Conservation (phyloP, 164 flowering plant species). For the Houttuynia cordata region DNA sequence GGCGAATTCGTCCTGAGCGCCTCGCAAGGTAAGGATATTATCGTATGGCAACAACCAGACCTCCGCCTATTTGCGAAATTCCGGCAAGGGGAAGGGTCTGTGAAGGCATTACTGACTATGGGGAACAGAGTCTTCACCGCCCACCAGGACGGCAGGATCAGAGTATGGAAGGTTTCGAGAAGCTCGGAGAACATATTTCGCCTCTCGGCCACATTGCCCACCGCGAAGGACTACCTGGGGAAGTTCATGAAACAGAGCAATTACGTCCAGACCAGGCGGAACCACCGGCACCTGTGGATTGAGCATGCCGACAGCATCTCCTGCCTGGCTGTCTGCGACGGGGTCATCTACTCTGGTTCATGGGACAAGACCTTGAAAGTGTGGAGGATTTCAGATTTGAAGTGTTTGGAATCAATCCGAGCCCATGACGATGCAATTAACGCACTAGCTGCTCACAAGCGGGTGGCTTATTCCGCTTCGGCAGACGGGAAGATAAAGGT, state of each 20-base stretch:
- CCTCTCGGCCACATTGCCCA: slow-evolving; percentile 69
- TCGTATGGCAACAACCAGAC: slow-evolving; percentile 98
- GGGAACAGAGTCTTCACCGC: slow-evolving; percentile 86
- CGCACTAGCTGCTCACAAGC: slow-evolving; percentile 40
- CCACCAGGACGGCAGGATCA: slow-evolving; percentile 76
- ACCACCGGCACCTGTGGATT: slow-evolving; percentile 77
- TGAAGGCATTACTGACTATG: slow-evolving; percentile 60
- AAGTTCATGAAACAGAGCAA: slow-evolving; percentile 86
- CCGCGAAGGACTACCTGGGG: slow-evolving; percentile 71
- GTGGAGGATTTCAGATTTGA: slow-evolving; percentile 77
- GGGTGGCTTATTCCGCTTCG: slow-evolving; percentile 65
- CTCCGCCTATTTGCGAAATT: slow-evolving; percentile 62
- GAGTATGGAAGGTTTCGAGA: slow-evolving; percentile 85
- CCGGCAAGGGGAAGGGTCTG: slow-evolving; percentile 84
- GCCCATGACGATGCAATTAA: slow-evolving; percentile 96
- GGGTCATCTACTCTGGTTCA: slow-evolving; percentile 81
- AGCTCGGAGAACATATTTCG: slow-evolving; percentile 65
- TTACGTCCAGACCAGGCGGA: slow-evolving; percentile 70
- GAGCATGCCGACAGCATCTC: slow-evolving; percentile 94
- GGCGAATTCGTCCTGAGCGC: slow-evolving; percentile 92
- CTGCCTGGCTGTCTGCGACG: slow-evolving; percentile 53
- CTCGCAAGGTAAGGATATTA: slow-evolving; percentile 84
- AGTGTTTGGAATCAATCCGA: slow-evolving; percentile 76
- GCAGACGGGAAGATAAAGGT: slow-evolving; percentile 89
- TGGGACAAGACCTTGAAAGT: slow-evolving; percentile 95